Base-by-base conservation (phyloP, 2,329 filamentous ascomycete species). In the Atkinsonella hypoxylon region DNA sequence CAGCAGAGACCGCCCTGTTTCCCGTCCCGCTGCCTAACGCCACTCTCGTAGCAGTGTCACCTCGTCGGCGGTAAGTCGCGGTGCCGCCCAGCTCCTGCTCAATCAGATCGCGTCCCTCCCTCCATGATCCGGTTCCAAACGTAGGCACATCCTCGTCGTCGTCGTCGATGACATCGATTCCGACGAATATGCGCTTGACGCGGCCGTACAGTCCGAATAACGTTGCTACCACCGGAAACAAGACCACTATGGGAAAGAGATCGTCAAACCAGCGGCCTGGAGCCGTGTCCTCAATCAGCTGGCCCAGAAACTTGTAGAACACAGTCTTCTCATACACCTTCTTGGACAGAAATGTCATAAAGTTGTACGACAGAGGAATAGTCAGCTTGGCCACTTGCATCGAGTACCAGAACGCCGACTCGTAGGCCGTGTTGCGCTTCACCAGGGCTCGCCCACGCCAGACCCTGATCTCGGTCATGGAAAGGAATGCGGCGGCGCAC, bases 401-500 rank as follows among this genome's bases (percentile, higher is more conserved):
- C 1, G 89, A 85, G 63, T 97, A 98, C 89, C 94, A 98, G 58
- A 91, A 94, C 0, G 93, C 93, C 47, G 85, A 89, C 64, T 97
- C 93, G 54, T 88, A 83, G 52, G 94, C 91, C 0, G 93, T 98
- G 62, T 95, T 93, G 51, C 93, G 83, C 53, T 81, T 82, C 45
- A 97, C 91, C 6, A 98, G 75, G 0, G 93, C 91, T 34, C 93
- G 82, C 46, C 94, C 93, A 51, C 93, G 87, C 93, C 93, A 98
- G n/a, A 96, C 89, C 62, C 93, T 94, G 59, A 95, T 88, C 63
- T 95, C 89, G 13, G 85, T 89, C 61, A 98, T 83, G 8, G 89
- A 90, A 51, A 82, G 86, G 47, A 97, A 78, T 5, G 93, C 89
- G 45, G 89, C 89, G 13, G 86, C 76, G 65, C 87, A 95, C 93